These are phyloP conservation scores for Nannizzia gypsea DNA, from an alignment of 2,329 filamentous ascomycete genomes.

Conservation along the genomic window DNA sequence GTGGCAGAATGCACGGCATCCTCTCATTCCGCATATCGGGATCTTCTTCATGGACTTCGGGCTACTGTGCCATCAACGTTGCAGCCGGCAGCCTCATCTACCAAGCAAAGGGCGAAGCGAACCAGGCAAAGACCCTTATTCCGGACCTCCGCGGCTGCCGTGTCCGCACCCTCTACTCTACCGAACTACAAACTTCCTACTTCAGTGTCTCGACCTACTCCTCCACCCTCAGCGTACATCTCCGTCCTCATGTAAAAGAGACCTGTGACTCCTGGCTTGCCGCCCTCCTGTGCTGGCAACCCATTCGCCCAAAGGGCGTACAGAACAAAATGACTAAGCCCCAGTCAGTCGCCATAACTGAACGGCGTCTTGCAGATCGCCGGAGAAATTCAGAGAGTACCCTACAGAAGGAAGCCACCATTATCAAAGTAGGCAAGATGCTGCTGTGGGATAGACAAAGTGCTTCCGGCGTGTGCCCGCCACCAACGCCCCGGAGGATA, in stretches of 20 bases:
- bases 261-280: constrained; percentile 43
- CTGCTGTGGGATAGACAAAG: constrained; percentile 77
- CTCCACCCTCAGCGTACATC: constrained; percentile 37
- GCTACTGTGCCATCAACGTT: constrained; percentile 42
- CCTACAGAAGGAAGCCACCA: constrained; percentile 57
- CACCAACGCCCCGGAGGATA: constrained; percentile 30
- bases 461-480: constrained; percentile 27
- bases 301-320: constrained; percentile 39
- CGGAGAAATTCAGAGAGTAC: constrained; percentile 38
- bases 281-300: constrained; percentile 42
- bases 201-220: constrained; percentile 39
- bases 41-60: constrained; percentile 37
- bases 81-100: constrained; percentile 40
- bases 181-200: constrained; percentile 35
- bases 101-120: constrained; percentile 39
- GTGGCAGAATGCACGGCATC: constrained; percentile 42
- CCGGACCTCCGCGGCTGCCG: constrained; percentile 40
- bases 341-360: constrained; percentile 34
- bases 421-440: constrained; percentile 91
- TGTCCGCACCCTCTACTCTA: constrained; percentile 38
- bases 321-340: constrained; percentile 41
- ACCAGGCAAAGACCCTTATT: constrained; percentile 38
- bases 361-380: constrained; percentile 32
- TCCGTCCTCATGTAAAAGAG: constrained; percentile 39
- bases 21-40: constrained; percentile 38